Conservation (phyloP, 345 rosid species). For the Pistacia integerrima region DNA sequence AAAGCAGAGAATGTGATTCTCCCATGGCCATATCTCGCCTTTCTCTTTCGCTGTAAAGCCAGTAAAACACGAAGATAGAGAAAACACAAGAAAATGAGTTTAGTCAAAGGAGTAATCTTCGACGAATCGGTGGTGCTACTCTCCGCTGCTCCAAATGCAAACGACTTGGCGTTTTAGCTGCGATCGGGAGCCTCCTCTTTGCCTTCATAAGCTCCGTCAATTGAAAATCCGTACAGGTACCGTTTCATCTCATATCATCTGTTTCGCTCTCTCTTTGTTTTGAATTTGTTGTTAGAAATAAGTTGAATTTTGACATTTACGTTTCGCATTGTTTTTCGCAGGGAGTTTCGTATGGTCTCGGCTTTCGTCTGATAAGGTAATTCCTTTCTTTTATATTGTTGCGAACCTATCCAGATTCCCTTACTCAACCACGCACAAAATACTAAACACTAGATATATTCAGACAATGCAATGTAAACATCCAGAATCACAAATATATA, state of each 20-base stretch:
- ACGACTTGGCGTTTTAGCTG: neutral
- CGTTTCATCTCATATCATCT: neutral
- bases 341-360: slow-evolving; percentile 53
- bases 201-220: slow-evolving; percentile 6
- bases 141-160: neutral
- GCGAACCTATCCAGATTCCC: no score
- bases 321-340: slow-evolving; percentile 12
- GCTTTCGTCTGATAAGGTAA: slow-evolving; percentile 48
- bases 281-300: neutral
- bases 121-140: neutral
- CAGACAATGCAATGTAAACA: no score
- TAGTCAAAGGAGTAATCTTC: slow-evolving; percentile 12
- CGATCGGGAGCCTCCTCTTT: neutral
- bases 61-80: neutral
- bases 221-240: slow-evolving; percentile 9
- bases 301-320: neutral
- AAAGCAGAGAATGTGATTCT: neutral
- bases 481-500: no score
- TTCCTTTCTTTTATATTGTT: neutral
- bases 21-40: no score
- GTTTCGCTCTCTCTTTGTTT: neutral
- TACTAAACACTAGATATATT: no score
- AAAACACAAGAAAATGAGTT: neutral
- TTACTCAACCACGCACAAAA: no score
- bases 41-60: neutral